Percentiles rank a stretch among this genome's conserved stretches.
These are phyloP conservation scores for Linum lewisii DNA, from an alignment of 345 rosid species.

Conservation along the genomic window DNA sequence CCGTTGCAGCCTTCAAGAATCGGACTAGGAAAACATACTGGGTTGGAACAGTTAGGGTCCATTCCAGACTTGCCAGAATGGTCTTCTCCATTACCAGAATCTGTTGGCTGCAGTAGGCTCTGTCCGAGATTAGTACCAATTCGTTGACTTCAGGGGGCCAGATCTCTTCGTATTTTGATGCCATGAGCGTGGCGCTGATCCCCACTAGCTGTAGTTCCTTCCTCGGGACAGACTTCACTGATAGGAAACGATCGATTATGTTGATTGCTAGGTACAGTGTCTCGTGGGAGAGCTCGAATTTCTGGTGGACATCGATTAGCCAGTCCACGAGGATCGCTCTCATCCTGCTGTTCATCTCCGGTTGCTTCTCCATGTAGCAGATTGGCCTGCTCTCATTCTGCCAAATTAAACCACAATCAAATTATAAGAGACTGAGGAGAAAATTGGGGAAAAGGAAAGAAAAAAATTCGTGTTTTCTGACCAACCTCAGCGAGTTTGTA, in stretches of 20 bases:
- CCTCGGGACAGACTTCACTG: not conserved
- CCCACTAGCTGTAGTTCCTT: constrained; percentile 5
- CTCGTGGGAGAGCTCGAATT: not conserved
- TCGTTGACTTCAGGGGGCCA: not conserved
- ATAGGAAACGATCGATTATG: constrained; percentile 5
- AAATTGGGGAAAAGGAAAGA: not conserved
- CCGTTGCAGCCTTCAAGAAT: constrained; percentile 54
- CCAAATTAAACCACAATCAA: constrained; percentile 5
- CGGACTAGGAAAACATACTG: constrained; percentile 75
- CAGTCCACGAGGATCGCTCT: constrained; percentile 81
- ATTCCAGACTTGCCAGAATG: constrained; percentile 63
- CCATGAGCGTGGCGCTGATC: constrained; percentile 5
- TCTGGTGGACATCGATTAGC: constrained; percentile 43
- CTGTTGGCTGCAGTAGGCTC: not conserved
- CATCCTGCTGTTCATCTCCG: constrained; percentile 82
- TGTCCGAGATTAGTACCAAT: not conserved
- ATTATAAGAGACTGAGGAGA: not conserved
- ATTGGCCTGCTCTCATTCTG: constrained; percentile 71
- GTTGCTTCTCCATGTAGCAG: constrained; percentile 59
- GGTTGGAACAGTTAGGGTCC: constrained; percentile 93
- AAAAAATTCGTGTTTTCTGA: not conserved
- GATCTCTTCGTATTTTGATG: constrained; percentile 6
- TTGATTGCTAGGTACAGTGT: constrained; percentile 3
- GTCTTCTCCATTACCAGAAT: constrained; percentile 38
- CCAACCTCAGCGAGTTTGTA: constrained; percentile 75